Conservation (phyloP, 495 filamentous ascomycete genomes). For the Neurospora tetraspora region DNA sequence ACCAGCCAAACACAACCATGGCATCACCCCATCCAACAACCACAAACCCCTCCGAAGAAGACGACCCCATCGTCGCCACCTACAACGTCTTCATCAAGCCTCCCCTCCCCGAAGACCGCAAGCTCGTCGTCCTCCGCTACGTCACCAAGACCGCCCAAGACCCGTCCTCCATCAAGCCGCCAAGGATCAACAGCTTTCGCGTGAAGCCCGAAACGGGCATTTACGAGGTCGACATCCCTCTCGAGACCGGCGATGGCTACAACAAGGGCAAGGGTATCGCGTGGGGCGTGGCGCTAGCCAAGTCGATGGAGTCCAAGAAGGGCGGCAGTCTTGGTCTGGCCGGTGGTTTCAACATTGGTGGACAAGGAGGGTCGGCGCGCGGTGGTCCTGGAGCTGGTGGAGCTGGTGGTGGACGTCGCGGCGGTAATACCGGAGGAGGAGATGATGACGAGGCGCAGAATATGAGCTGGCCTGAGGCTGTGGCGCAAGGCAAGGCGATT, state of each 20-base stretch:
- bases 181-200: slow-evolving; percentile 28
- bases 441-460: slow-evolving; percentile 16
- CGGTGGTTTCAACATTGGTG: slow-evolving; percentile 37
- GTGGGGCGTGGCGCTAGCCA: slow-evolving; percentile 33
- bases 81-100: slow-evolving; percentile 41
- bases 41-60: slow-evolving; percentile 13
- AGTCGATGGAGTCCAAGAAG: slow-evolving; percentile 33
- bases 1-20: background rate
- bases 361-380: slow-evolving; percentile 3
- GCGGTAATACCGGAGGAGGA: slow-evolving; percentile 4
- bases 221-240: slow-evolving; percentile 38
- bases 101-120: slow-evolving; percentile 26
- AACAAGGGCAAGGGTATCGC: slow-evolving; percentile 37
- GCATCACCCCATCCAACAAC: background rate
- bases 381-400: background rate
- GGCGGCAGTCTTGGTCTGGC: slow-evolving; percentile 37
- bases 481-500: slow-evolving; percentile 33
- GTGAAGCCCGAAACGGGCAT: slow-evolving; percentile 36
- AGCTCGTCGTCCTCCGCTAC: slow-evolving; percentile 36
- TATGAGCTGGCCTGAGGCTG: slow-evolving; percentile 35
- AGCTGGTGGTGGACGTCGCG: slow-evolving; percentile 5
- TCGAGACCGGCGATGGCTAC: slow-evolving; percentile 30
- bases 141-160: slow-evolving; percentile 28
- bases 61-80: slow-evolving; percentile 37
- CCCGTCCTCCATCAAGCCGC: slow-evolving; percentile 17